A percentile compares a stretch with the other conserved stretches of the same genome.
These are phyloP conservation scores for Mantamonas sphyraenae DNA, from an alignment of 78 protist genomes.

Conservation along the genomic window DNA sequence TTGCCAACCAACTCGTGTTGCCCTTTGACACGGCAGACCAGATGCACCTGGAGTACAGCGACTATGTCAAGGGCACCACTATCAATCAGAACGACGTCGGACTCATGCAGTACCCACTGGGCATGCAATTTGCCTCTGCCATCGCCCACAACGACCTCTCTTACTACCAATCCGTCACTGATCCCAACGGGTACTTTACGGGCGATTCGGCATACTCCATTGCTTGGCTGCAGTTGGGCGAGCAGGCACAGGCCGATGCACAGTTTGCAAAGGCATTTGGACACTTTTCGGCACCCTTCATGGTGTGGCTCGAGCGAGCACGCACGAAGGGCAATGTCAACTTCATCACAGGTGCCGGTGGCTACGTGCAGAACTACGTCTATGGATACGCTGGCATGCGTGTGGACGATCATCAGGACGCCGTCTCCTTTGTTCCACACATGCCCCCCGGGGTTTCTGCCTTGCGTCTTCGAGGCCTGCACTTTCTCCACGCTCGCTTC, in stretches of 20 bases:
- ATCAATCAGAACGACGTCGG: neutral
- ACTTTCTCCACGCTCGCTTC: too few relatives aligned
- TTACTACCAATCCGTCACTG: neutral
- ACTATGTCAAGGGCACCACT: neutral
- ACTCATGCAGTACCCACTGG: slow-evolving; percentile 3
- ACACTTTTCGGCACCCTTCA: too few relatives aligned
- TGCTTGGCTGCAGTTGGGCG: neutral
- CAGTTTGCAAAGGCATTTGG: neutral
- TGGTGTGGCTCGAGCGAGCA: too few relatives aligned
- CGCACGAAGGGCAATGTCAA: too few relatives aligned
- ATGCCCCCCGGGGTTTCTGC: too few relatives aligned
- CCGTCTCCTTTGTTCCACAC: too few relatives aligned
- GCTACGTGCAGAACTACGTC: too few relatives aligned
- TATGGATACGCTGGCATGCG: too few relatives aligned
- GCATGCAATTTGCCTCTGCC: neutral
- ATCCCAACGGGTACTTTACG: neutral
- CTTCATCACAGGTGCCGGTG: too few relatives aligned
- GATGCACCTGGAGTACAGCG: neutral
- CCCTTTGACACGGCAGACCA: neutral
- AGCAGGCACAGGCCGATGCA: neutral
- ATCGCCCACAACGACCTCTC: neutral
- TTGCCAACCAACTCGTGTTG: too few relatives aligned
- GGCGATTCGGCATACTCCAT: neutral
- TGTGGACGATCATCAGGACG: too few relatives aligned
- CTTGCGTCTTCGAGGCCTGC: too few relatives aligned